Conservation (phyloP, 371 early-diverging fungal species). For the Lichtheimia hyalospora region DNA sequence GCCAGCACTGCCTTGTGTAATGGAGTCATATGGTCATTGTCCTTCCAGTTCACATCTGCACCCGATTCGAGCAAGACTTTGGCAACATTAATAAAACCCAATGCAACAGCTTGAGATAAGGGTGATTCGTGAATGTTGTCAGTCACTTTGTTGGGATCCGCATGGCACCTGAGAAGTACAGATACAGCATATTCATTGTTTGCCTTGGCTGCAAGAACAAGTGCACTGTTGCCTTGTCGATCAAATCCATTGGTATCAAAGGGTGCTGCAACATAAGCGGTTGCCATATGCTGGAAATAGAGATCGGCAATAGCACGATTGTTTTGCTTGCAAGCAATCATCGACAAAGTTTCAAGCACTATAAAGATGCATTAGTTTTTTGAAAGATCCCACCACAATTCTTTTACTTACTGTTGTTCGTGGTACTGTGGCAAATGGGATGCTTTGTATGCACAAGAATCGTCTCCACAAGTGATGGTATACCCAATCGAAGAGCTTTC, state of each 20-base stretch:
- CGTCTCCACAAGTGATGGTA: constrained; percentile 12
- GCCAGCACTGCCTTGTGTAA: constrained; percentile 49
- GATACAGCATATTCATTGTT: constrained; percentile 26
- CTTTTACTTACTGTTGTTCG: constrained; percentile 27
- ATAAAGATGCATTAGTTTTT: background rate
- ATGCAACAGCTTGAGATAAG: background rate
- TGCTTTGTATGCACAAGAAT: constrained; percentile 9
- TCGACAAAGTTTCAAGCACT: constrained; percentile 25
- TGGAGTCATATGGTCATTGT: constrained; percentile 16
- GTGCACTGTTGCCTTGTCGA: constrained; percentile 16
- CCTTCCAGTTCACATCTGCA: constrained; percentile 22
- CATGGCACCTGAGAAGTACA: constrained; percentile 26
- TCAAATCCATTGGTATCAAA: constrained; percentile 24
- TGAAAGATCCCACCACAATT: background rate
- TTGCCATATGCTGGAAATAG: constrained; percentile 8
- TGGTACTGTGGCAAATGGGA: constrained; percentile 18
- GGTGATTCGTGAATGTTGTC: background rate
- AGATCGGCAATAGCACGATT: constrained; percentile 5
- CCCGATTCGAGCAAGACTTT: constrained; percentile 9
- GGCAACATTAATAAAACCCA: constrained; percentile 2
- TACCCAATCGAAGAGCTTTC: constrained; percentile 17
- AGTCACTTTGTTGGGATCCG: constrained; percentile 21
- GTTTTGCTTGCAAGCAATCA: constrained; percentile 16
- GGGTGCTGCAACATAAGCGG: too few relatives aligned
- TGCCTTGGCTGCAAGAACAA: constrained; percentile 30